Base-by-base conservation (phyloP, 495 filamentous ascomycete genomes). In the Cercophora newfieldiana region DNA sequence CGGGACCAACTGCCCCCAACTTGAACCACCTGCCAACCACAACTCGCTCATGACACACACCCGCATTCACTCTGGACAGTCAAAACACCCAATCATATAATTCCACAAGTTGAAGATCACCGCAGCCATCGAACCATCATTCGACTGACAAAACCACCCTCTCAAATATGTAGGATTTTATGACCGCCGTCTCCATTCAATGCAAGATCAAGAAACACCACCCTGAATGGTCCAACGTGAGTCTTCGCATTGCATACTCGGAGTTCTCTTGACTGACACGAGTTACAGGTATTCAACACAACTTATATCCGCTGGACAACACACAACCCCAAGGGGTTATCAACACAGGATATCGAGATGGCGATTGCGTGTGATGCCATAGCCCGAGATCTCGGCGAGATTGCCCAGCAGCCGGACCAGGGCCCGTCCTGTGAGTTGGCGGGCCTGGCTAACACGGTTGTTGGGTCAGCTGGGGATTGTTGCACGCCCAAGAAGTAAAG, bases 301-400 rank as follows among this genome's bases (percentile, higher is more conserved):
- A 82, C 82, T 18, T 82, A 81, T 69, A 86, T 90, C 61, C 81
- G 86, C 48, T 93, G 89, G 91, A 93, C 90, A 12, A 93, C 91
- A 19, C 90, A 94, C 76, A 80, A 80, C 51, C 89, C 89, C 8
- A 79, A 81, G 22, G 90, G 91, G n/a, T 80, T 94, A n/a, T 89
- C 88, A 0, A 65, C 77, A 25, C 89, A 88, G 67, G 91, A 94
- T 70, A 74, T 89, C 44, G 72, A 81, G 18, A 82, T 93, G 77
- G 91, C 91, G 0, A 75, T 73, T 48, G 82, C 85, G 64, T 93
- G 91, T 74, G 90, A 93, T 72, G 71, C 82, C 61, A 80, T 86
- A 28, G 86, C 85, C 18, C 57, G 29, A 18, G 77, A 79, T 60
- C 80, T 83, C 66, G 83, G 84, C 37, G 87, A 88, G 70, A 68